Base-by-base conservation (phyloP, 139 green algal genomes). In the Chlorella sorokiniana region DNA sequence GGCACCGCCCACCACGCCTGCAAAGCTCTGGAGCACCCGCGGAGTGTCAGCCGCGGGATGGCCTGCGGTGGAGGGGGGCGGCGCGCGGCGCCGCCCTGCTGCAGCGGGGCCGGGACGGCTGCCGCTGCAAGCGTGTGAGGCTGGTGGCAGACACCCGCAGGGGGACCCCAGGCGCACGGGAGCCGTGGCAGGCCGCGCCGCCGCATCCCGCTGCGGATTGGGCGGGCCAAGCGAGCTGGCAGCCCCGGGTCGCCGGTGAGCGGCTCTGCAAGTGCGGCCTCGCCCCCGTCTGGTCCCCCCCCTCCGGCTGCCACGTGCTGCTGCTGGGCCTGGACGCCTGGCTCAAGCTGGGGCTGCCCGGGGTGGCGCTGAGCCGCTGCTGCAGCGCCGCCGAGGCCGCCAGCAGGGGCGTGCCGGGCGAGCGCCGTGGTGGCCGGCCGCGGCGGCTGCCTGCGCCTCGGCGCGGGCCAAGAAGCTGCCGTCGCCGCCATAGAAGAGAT, bases 281-380 rank as follows among this genome's bases (percentile, higher is more conserved):
- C 11, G 22, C 61, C n/a, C 64, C 37, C 23, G 68, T 27, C 41
- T 54, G 42, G 11, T 8, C 63, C 29, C 35, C 42, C 27, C 41
- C 68, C 18, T 75, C 68, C 1, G 23, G 41, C 73, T 80, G 73
- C 73, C n/a, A n/a, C n/a, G n/a, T n/a, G n/a, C n/a, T n/a, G n/a
- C n/a, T n/a, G n/a, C n/a, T n/a, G n/a, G n/a, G n/a, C n/a, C n/a
- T n/a, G n/a, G n/a, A n/a, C n/a, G n/a, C n/a, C n/a, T n/a, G n/a
- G n/a, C n/a, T n/a, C n/a, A n/a, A n/a, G n/a, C n/a, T n/a, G n/a
- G 69, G 76, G 2, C 76, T n/a, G 76, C 76, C 75, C 35, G 76
- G 76, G 7, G 59, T 76, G 45, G 23, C 33, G n/a, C 75, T 82
- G 41, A n/a, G 62, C 78, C 76, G 78, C 65, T 83, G 78, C 78